phyloP scores from a whole-genome alignment of 2,329 filamentous ascomycete genomes.

The Capronia americana region DNA sequence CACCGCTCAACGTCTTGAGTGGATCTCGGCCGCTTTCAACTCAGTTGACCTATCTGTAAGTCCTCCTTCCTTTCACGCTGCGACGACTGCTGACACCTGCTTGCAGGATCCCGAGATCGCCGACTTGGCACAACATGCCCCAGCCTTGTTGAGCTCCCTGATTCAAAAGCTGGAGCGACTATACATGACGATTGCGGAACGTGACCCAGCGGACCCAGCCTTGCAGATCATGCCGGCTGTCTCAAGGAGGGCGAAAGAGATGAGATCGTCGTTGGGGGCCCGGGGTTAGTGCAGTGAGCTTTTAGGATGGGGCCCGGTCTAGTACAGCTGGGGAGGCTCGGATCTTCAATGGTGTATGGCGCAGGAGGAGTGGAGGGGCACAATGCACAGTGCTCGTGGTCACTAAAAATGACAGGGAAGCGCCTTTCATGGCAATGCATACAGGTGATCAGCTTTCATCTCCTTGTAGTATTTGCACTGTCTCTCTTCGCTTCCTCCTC shows the following conservation, averaged over 20 bases:
- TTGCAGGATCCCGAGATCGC: slow-evolving; percentile 39
- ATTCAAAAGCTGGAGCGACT: slow-evolving; percentile 62
- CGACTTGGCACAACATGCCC: slow-evolving; percentile 38
- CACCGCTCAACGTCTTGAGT: slow-evolving; percentile 61
- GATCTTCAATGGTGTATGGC: background rate
- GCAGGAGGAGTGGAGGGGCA: background rate
- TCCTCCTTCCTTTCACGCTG: background rate
- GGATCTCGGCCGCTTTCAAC: slow-evolving; percentile 63
- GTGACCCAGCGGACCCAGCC: slow-evolving; percentile 58
- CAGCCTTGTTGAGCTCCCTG: slow-evolving; percentile 45
- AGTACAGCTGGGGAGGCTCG: background rate
- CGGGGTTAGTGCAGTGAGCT: slow-evolving; percentile 3
- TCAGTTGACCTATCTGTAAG: slow-evolving; percentile 62
- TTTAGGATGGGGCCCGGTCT: background rate
- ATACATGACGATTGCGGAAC: slow-evolving; percentile 59
- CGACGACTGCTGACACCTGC: slow-evolving; percentile 19
- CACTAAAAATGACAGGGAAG: background rate
- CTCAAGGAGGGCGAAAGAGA: slow-evolving; percentile 50
- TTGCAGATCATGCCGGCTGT: slow-evolving; percentile 59
- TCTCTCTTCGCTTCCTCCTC: background rate
- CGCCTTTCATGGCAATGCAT: background rate
- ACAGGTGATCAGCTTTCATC: background rate
- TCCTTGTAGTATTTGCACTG: background rate
- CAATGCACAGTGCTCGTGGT: background rate
- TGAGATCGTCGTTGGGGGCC: slow-evolving; percentile 28